phyloP scores from a whole-genome alignment of 495 filamentous ascomycete species.

The Penicillium tannophilum region DNA sequence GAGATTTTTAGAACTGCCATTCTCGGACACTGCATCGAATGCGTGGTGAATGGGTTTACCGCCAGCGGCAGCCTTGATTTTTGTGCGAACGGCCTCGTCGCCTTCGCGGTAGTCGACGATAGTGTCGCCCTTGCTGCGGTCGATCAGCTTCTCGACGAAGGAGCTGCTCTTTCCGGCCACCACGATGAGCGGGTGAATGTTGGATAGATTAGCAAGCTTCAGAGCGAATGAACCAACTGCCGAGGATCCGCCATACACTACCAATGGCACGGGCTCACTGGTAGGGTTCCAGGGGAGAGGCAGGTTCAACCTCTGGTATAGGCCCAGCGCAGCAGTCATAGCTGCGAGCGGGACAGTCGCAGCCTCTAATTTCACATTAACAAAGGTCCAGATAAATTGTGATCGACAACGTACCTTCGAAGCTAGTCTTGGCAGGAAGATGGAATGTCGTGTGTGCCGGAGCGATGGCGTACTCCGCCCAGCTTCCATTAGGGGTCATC shows the following conservation, averaged over 20 bases:
- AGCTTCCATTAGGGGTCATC: constrained; percentile 57
- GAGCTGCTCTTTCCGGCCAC: constrained; percentile 62
- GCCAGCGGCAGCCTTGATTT: constrained; percentile 25
- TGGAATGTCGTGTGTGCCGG: constrained; percentile 70
- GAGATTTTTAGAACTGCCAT: constrained; percentile 43
- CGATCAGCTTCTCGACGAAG: constrained; percentile 62
- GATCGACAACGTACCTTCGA: constrained; percentile 57
- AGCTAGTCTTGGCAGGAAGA: constrained; percentile 61
- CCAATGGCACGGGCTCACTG: constrained; percentile 48
- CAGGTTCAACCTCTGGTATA: constrained; percentile 60
- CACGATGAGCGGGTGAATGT: constrained; percentile 74
- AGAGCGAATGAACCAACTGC: constrained; percentile 71
- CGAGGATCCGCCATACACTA: constrained; percentile 68
- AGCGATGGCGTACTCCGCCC: constrained; percentile 70
- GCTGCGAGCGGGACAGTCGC: constrained; percentile 73
- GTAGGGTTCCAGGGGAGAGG: constrained; percentile 65
- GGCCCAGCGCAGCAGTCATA: constrained; percentile 69
- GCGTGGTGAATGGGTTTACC: constrained; percentile 43
- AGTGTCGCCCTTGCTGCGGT: constrained; percentile 64
- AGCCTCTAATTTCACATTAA: constrained; percentile 47
- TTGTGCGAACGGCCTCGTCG: constrained; percentile 23
- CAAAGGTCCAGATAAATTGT: not conserved
- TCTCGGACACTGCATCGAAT: constrained; percentile 62
- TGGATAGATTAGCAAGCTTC: constrained; percentile 64
- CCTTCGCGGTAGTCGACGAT: constrained; percentile 70